Evolutionary conservation across 805 yeast species (phyloP).

Genomic region (Wickerhamiella cacticola): DNA sequence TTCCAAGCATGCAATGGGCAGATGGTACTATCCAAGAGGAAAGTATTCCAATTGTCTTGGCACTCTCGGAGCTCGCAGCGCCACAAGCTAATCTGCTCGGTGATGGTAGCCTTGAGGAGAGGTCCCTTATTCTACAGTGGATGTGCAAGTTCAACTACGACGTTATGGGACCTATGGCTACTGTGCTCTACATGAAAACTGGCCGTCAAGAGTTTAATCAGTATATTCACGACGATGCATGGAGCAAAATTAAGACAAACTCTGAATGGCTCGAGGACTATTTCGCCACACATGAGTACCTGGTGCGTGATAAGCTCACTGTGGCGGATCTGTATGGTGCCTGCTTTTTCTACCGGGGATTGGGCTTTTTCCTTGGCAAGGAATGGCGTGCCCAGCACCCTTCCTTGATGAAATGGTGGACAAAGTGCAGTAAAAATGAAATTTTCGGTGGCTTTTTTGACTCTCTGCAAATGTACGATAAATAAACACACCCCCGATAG

Average conservation of each 20-base stretch:
- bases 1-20: constrained; percentile 40
- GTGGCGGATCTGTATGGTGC: constrained; percentile 55
- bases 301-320: constrained; percentile 56
- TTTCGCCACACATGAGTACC: constrained; percentile 49
- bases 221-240: constrained; percentile 43
- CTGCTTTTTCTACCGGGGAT: constrained; percentile 41
- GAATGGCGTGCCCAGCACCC: constrained; percentile 58
- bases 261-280: constrained; percentile 33
- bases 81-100: constrained; percentile 44
- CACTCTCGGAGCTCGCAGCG: constrained; percentile 11
- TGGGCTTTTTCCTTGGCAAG: constrained; percentile 46
- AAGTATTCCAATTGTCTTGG: constrained; percentile 11
- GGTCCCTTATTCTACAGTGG: constrained; percentile 64
- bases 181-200: constrained; percentile 45
- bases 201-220: constrained; percentile 71
- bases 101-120: constrained; percentile 40
- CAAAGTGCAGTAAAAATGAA: constrained; percentile 39
- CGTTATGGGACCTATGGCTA: constrained; percentile 33
- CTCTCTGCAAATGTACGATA: constrained; percentile 1
- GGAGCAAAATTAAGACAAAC: constrained; percentile 32
- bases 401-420: constrained; percentile 57
- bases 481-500: too few species aligned
- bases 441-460: constrained; percentile 39
- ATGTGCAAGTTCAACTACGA: constrained; percentile 65
- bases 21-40: constrained; percentile 12